phyloP scores from a whole-genome alignment of 495 filamentous ascomycete genomes.

The Annulohypoxylon maeteangense region DNA sequence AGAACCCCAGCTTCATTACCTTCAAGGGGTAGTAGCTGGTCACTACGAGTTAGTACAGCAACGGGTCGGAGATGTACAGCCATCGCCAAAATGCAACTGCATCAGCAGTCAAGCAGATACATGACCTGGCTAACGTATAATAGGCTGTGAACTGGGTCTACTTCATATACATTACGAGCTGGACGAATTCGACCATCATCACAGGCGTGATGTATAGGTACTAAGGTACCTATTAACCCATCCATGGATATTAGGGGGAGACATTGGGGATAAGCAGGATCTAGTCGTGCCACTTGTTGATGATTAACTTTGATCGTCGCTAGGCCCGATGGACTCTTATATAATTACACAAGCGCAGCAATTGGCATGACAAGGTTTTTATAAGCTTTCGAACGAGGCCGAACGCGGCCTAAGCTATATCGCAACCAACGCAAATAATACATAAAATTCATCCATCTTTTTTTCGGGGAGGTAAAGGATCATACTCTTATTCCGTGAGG shows the following conservation, averaged over 20 bases:
- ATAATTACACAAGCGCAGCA: slow-evolving; percentile 6
- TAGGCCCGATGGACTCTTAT: slow-evolving; percentile 9
- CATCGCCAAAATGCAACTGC: not conserved
- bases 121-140: not conserved
- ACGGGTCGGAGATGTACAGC: not conserved
- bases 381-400: not conserved
- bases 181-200: not conserved
- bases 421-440: slow-evolving; percentile 1
- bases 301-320: not conserved
- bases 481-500: slow-evolving; percentile 50
- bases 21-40: not conserved
- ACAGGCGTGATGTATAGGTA: not conserved
- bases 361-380: not conserved
- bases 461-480: slow-evolving; percentile 14
- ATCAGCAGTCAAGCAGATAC: not conserved
- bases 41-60: not conserved
- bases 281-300: not conserved
- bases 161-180: not conserved
- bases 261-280: not conserved
- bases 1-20: not conserved
- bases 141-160: not conserved
- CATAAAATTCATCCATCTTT: not conserved
- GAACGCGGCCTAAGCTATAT: not conserved
- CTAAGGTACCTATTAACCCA: too few species aligned
- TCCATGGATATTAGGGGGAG: not conserved